Conservation (phyloP, 257 asterid genomes). For the Lycium barbarum region DNA sequence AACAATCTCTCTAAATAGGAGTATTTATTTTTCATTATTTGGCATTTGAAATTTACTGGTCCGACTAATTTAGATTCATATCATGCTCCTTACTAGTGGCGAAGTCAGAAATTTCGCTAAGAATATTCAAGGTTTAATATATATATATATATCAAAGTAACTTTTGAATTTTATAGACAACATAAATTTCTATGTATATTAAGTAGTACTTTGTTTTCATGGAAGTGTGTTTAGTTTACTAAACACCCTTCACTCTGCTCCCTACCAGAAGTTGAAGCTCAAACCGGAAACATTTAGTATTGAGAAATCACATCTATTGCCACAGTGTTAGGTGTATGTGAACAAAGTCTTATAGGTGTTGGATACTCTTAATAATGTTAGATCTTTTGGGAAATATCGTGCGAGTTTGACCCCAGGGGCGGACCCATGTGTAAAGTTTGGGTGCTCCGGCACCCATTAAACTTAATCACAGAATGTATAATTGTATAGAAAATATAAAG, state of each 20-base stretch:
- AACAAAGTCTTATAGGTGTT: not conserved
- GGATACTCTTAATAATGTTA: not conserved
- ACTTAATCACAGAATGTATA: no score
- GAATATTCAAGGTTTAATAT: not conserved
- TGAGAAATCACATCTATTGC: not conserved
- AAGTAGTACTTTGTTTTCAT: no score
- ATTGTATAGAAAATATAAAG: no score
- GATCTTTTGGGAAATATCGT: not conserved
- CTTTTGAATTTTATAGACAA: no score
- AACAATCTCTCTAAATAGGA: not conserved
- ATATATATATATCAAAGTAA: no score
- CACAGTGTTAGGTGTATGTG: not conserved
- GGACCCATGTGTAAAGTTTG: no score
- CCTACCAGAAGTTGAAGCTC: not conserved
- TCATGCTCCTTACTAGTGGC: no score
- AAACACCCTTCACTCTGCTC: no score
- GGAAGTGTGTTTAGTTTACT: no score
- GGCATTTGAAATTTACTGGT: not conserved
- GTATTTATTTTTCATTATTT: not conserved
- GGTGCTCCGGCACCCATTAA: no score
- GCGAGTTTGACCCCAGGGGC: not conserved
- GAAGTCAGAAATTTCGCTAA: not conserved
- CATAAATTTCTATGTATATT: no score
- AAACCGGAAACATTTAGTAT: not conserved
- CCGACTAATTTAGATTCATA: not conserved